A percentile compares a stretch with the other conserved stretches of the same genome.
phyloP scores from a whole-genome alignment of 768 basidiomycete genomes.

The Lactarius pseudohatsudake region DNA sequence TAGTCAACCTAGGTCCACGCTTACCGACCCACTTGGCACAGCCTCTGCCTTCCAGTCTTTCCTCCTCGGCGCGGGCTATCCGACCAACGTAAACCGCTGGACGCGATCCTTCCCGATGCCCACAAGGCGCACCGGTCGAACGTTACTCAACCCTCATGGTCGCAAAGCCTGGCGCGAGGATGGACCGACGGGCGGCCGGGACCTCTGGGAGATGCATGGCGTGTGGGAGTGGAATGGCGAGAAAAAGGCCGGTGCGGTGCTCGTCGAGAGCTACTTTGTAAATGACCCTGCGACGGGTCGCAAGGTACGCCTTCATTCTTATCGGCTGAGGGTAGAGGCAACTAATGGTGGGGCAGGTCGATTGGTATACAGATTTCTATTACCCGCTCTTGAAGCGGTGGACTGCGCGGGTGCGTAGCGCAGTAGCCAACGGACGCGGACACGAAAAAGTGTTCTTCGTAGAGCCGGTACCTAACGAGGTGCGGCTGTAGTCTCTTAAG shows the following conservation, averaged over 20 bases:
- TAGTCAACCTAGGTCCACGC: background rate
- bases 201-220: constrained; percentile 89
- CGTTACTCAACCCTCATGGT: constrained; percentile 58
- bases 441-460: constrained; percentile 66
- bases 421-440: constrained; percentile 35
- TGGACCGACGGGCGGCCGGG: constrained; percentile 70
- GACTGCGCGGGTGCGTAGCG: constrained; percentile 55
- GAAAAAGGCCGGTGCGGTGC: constrained; percentile 65
- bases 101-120: constrained; percentile 88
- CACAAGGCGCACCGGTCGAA: constrained; percentile 59
- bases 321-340: no score
- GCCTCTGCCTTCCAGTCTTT: constrained; percentile 88
- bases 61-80: constrained; percentile 86
- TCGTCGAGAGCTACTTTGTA: constrained; percentile 84
- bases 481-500: constrained; percentile 32
- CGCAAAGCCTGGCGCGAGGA: constrained; percentile 68
- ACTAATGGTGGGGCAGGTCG: constrained; percentile 47
- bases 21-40: constrained; percentile 30
- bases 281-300: constrained; percentile 62
- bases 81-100: constrained; percentile 77
- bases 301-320: constrained; percentile 45
- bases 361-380: constrained; percentile 88
- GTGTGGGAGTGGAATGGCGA: constrained; percentile 87
- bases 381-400: constrained; percentile 73
- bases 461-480: constrained; percentile 94